Conservation (phyloP, 2,329 filamentous ascomycete genomes). For the Colletotrichum australisinense region DNA sequence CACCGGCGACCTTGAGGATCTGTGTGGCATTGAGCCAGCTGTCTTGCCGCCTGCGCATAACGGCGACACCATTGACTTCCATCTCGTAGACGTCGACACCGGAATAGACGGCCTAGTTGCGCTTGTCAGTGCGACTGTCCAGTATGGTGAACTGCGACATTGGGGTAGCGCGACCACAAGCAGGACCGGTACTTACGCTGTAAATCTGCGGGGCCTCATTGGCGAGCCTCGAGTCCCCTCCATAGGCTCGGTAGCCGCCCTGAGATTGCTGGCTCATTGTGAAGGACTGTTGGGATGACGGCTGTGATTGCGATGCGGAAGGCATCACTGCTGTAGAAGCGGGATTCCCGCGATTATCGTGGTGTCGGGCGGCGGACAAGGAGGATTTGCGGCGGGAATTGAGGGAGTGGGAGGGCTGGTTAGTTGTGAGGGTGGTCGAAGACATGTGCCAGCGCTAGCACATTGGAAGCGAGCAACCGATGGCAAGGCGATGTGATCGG, state of each 20-base stretch:
- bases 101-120: slow-evolving; percentile 82
- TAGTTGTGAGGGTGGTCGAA: slow-evolving; percentile 30
- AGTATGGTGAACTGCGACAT: not conserved
- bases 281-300: slow-evolving; percentile 67
- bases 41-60: slow-evolving; percentile 95
- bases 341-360: not conserved
- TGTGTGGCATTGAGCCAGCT: slow-evolving; percentile 98
- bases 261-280: slow-evolving; percentile 67
- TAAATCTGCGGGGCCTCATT: slow-evolving; percentile 69
- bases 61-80: slow-evolving; percentile 92
- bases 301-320: slow-evolving; percentile 60
- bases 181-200: slow-evolving; percentile 57
- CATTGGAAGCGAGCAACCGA: slow-evolving; percentile 24
- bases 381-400: slow-evolving; percentile 29
- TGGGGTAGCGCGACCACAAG: not conserved
- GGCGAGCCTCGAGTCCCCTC: slow-evolving; percentile 43
- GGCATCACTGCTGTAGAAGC: slow-evolving; percentile 43
- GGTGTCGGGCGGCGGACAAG: slow-evolving; percentile 16
- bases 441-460: slow-evolving; percentile 34
- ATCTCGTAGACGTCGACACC: slow-evolving; percentile 98
- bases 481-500: slow-evolving; percentile 9
- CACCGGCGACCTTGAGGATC: slow-evolving; percentile 95
- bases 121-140: slow-evolving; percentile 10
- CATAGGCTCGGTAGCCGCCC: slow-evolving; percentile 54
- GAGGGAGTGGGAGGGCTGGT: slow-evolving; percentile 24